Conservation (phyloP, 2,329 filamentous ascomycete species). For the Fusarium solani-melongenae region DNA sequence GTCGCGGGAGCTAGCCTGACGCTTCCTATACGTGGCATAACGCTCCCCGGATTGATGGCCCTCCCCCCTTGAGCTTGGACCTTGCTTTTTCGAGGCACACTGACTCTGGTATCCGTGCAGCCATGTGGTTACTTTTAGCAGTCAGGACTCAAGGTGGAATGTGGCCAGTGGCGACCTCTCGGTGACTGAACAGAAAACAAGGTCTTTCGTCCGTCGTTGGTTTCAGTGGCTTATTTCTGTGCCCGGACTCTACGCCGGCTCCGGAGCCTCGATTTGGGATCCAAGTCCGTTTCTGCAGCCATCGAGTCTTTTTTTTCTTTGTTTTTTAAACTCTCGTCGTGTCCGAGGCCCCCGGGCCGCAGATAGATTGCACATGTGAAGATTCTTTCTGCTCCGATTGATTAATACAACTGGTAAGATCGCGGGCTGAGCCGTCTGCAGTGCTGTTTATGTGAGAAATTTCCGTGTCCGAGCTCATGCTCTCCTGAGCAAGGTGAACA, state of each 20-base stretch:
- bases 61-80: neutral
- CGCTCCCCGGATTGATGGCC: conserved; percentile 12
- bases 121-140: conserved; percentile 33
- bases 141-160: neutral
- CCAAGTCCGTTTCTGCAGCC: neutral
- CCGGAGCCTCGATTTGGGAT: neutral
- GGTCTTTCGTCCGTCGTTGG: neutral
- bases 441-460: neutral
- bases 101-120: conserved; percentile 15
- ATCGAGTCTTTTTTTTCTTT: neutral
- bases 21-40: conserved; percentile 41
- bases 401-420: neutral
- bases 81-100: neutral
- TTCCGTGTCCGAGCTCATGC: neutral
- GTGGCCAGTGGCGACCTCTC: neutral
- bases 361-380: neutral
- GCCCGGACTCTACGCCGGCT: neutral
- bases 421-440: neutral
- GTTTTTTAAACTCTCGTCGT: neutral
- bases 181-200: neutral
- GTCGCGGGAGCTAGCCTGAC: conserved; percentile 4
- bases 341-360: neutral
- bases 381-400: neutral
- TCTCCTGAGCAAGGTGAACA: neutral
- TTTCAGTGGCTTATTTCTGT: conserved; percentile 3